These are phyloP conservation scores for Stipa capillata DNA, from an alignment of 176 grass and related monocot genomes.

Conservation along the genomic window DNA sequence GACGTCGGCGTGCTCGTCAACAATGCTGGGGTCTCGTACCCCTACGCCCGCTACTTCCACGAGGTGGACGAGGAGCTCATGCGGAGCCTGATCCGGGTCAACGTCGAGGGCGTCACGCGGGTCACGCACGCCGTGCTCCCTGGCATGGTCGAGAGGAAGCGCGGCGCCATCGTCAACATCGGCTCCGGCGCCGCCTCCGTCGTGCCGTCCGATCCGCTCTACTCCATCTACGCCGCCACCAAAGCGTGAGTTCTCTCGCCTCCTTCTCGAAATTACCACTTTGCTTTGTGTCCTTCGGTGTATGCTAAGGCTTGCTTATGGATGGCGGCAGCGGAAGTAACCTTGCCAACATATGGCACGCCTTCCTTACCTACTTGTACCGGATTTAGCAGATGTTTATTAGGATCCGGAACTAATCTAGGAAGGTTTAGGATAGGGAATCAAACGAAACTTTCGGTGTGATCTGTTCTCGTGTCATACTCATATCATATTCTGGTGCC, in stretches of 20 bases:
- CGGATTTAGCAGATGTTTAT: conserved; percentile 16
- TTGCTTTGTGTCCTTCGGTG: background rate
- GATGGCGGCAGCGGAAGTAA: background rate
- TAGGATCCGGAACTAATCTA: background rate
- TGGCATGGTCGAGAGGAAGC: conserved; percentile 78
- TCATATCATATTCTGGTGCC: background rate
- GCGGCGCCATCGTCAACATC: conserved; percentile 88
- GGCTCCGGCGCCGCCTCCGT: conserved; percentile 74
- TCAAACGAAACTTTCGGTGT: background rate
- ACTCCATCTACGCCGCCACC: conserved; percentile 85
- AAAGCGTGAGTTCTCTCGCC: conserved; percentile 50
- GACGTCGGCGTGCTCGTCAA: conserved; percentile 84
- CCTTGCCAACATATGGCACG: background rate
- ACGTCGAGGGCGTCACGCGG: conserved; percentile 79
- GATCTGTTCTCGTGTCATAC: background rate
- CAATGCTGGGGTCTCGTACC: conserved; percentile 83
- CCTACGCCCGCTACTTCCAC: conserved; percentile 93
- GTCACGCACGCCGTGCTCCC: conserved; percentile 77
- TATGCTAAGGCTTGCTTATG: background rate
- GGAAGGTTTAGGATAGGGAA: background rate
- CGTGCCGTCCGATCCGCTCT: conserved; percentile 77
- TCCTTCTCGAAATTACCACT: background rate
- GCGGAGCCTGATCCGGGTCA: conserved; percentile 62
- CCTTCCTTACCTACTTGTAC: conserved; percentile 16
- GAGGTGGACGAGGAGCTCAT: conserved; percentile 91